Conservation (phyloP, 495 filamentous ascomycete species). For the Penicillium fimorum region DNA sequence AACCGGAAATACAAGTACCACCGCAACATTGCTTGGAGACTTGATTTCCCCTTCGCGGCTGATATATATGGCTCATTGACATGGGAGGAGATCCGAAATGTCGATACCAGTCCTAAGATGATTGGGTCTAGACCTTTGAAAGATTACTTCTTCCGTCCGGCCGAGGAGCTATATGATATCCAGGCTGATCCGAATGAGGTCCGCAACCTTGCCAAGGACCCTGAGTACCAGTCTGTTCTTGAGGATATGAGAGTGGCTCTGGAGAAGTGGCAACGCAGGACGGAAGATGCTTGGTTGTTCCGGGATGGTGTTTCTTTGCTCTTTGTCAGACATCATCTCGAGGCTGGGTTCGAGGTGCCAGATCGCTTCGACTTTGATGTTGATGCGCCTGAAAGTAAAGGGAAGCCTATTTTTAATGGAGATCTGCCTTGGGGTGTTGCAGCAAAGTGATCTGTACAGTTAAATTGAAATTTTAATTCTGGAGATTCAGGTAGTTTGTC, state of each 20-base stretch:
- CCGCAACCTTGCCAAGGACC: constrained; percentile 32
- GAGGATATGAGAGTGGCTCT: constrained; percentile 28
- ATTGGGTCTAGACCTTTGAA: constrained; percentile 36
- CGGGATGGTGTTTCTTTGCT: constrained; percentile 40
- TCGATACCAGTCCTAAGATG: constrained; percentile 26
- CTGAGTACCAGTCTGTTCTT: constrained; percentile 24
- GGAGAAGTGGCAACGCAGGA: constrained; percentile 39
- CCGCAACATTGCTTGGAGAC: constrained; percentile 44
- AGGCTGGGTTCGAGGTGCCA: constrained; percentile 38
- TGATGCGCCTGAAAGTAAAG: constrained; percentile 23
- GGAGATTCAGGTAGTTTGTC: not conserved
- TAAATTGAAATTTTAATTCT: no score
- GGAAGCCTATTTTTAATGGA: constrained; percentile 6
- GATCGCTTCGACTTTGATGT: constrained; percentile 44
- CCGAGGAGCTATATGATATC: constrained; percentile 45
- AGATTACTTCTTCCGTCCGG: constrained; percentile 40
- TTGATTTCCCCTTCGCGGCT: constrained; percentile 48
- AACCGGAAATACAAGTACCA: constrained; percentile 45
- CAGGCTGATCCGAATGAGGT: constrained; percentile 40
- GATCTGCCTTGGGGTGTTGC: constrained; percentile 21
- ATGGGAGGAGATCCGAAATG: constrained; percentile 45
- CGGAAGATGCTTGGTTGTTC: constrained; percentile 43
- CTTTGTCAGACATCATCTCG: constrained; percentile 30
- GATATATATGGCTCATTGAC: constrained; percentile 45
- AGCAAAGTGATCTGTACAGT: not conserved